Percentiles rank a stretch among this genome's conserved stretches.
Conservation (phyloP, 768 basidiomycete genomes). For the Lactarius pseudohatsudake region DNA sequence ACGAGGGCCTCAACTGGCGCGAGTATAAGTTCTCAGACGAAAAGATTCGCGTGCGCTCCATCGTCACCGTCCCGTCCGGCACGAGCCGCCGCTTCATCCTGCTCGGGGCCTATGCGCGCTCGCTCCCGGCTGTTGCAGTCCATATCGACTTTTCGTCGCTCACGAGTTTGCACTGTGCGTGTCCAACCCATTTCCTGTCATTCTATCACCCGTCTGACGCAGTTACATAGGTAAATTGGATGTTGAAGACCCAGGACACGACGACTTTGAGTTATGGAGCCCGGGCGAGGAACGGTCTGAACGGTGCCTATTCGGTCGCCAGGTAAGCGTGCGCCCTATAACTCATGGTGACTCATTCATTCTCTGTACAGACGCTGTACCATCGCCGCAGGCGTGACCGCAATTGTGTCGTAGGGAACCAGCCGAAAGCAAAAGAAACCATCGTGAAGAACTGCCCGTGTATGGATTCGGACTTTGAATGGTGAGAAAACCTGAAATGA, state of each 20-base stretch:
- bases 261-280: slow-evolving; percentile 98
- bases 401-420: slow-evolving; percentile 83
- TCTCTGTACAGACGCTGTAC: slow-evolving; percentile 67
- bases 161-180: slow-evolving; percentile 73
- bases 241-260: slow-evolving; percentile 68
- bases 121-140: slow-evolving; percentile 57
- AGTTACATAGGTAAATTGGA: slow-evolving; percentile 59
- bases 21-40: slow-evolving; percentile 83
- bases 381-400: slow-evolving; percentile 79
- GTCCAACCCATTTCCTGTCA: not conserved
- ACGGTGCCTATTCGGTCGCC: slow-evolving; percentile 86
- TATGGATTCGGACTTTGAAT: slow-evolving; percentile 81
- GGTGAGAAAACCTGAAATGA: slow-evolving; percentile 50
- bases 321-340: slow-evolving; percentile 46
- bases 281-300: slow-evolving; percentile 89
- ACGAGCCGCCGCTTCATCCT: slow-evolving; percentile 91
- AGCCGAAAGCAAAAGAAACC: slow-evolving; percentile 49
- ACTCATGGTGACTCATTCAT: not conserved
- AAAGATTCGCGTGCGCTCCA: slow-evolving; percentile 67
- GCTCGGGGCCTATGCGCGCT: slow-evolving; percentile 59
- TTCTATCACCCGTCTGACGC: slow-evolving; percentile 12
- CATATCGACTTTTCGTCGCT: slow-evolving; percentile 88
- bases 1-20: slow-evolving; percentile 86
- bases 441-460: slow-evolving; percentile 76
- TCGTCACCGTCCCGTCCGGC: slow-evolving; percentile 87